Conservation (phyloP, 1,284 basidiomycete species). For the Trametes sp. region DNA sequence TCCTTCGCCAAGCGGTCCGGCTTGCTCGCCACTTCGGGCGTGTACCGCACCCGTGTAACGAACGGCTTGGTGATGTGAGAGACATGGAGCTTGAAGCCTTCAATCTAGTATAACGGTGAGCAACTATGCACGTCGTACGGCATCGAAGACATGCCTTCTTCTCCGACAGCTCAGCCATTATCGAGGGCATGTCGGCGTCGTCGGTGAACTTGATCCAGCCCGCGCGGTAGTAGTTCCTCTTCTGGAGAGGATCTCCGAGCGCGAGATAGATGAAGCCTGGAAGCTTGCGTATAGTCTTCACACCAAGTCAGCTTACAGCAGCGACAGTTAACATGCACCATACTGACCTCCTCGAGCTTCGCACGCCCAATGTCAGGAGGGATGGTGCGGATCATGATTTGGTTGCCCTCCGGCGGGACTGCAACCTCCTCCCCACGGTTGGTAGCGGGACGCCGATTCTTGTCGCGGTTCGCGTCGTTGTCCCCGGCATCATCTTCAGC, state of each 20-base stretch:
- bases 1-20: constrained; percentile 84
- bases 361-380: constrained; percentile 88
- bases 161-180: constrained; percentile 78
- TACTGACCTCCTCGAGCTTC: constrained; percentile 85
- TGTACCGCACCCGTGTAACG: constrained; percentile 76
- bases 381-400: constrained; percentile 94
- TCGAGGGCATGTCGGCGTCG: constrained; percentile 79
- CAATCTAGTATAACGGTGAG: constrained; percentile 66
- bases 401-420: constrained; percentile 81
- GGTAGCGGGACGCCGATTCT: constrained; percentile 63
- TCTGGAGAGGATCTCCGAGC: constrained; percentile 88
- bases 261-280: constrained; percentile 84
- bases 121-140: constrained; percentile 12
- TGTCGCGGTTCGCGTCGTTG: constrained; percentile 61
- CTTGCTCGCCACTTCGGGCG: constrained; percentile 82
- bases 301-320: constrained; percentile 17
- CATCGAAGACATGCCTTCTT: constrained; percentile 69
- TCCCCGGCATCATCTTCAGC: constrained; percentile 74
- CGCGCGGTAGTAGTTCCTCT: constrained; percentile 90
- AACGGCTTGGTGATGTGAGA: constrained; percentile 84
- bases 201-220: constrained; percentile 90
- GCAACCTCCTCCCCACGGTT: constrained; percentile 78
- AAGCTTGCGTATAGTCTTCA: constrained; percentile 69
- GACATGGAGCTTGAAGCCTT: constrained; percentile 92
- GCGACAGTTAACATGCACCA: not conserved